Conservation (phyloP, 805 yeast species). For the Saccharomycopsis sp. region DNA sequence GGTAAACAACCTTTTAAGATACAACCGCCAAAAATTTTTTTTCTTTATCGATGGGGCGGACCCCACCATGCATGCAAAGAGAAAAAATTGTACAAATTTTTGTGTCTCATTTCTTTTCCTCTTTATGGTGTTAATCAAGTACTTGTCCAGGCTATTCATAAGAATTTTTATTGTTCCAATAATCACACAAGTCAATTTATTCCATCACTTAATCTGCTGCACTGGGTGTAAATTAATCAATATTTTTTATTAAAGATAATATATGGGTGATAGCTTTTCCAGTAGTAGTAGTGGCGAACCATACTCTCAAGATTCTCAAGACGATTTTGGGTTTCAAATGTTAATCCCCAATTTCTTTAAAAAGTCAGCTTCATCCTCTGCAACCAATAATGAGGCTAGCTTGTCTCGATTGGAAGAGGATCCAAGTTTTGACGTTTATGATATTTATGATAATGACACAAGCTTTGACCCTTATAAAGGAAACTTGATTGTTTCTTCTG, state of each 20-base stretch:
- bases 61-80: too few species aligned
- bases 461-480: conserved; percentile 6
- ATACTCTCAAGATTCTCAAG: conserved; percentile 9
- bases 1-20: too few species aligned
- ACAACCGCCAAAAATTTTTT: too few species aligned
- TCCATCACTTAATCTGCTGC: neutral
- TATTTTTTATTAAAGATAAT: neutral
- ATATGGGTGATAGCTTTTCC: neutral
- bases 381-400: too few species aligned
- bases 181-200: neutral
- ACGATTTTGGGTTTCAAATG: conserved; percentile 8
- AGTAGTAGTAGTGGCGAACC: conserved; percentile 10
- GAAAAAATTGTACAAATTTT: too few species aligned
- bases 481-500: neutral
- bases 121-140: too few species aligned
- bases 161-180: too few species aligned
- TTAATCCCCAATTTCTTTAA: conserved; percentile 7
- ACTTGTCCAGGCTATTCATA: too few species aligned
- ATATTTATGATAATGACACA: conserved; percentile 1
- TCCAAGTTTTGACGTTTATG: neutral
- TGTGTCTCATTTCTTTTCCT: too few species aligned
- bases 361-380: neutral
- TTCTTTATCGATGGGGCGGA: too few species aligned
- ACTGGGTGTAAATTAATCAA: neutral
- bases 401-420: too few species aligned